Evolutionary conservation across 306 rosid genomes (phyloP).

Genomic region (Styphnolobium japonicum): DNA sequence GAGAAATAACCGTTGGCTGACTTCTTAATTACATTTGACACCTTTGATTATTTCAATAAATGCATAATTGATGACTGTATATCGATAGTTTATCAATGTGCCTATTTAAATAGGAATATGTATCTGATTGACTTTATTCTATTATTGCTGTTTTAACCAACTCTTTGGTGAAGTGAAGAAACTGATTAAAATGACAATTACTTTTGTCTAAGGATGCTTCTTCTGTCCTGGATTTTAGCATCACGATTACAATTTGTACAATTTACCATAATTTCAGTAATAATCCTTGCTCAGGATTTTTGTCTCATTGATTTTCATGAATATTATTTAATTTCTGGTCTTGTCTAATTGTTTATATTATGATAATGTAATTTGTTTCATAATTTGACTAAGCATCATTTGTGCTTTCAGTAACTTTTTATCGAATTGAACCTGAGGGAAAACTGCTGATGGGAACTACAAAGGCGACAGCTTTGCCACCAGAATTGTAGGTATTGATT

Average conservation of each 20-base stretch:
- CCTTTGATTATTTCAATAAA: background rate
- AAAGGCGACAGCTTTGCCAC: background rate
- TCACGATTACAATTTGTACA: background rate
- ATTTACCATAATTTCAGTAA: background rate
- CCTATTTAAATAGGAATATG: background rate
- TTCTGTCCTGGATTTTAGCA: background rate
- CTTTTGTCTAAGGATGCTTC: background rate
- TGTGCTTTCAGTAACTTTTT: slow-evolving; percentile 29
- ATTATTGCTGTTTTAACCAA: background rate
- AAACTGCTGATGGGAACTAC: slow-evolving; percentile 23
- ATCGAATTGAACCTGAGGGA: slow-evolving; percentile 14
- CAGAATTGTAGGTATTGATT: slow-evolving; percentile 15
- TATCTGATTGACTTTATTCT: background rate
- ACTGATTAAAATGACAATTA: background rate
- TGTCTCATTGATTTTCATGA: background rate
- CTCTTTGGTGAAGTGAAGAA: background rate
- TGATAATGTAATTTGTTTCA: background rate
- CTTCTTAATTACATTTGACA: background rate
- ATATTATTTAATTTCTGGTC: background rate
- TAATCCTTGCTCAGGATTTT: background rate
- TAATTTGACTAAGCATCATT: background rate
- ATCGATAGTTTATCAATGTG: background rate
- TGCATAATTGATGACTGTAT: background rate
- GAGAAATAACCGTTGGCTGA: background rate
- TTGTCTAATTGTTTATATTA: background rate